Evolutionary conservation across 768 basidiomycete genomes (phyloP), one percentile per base, ranked within the genome.

Genomic region (Austroboletus festivus): DNA sequence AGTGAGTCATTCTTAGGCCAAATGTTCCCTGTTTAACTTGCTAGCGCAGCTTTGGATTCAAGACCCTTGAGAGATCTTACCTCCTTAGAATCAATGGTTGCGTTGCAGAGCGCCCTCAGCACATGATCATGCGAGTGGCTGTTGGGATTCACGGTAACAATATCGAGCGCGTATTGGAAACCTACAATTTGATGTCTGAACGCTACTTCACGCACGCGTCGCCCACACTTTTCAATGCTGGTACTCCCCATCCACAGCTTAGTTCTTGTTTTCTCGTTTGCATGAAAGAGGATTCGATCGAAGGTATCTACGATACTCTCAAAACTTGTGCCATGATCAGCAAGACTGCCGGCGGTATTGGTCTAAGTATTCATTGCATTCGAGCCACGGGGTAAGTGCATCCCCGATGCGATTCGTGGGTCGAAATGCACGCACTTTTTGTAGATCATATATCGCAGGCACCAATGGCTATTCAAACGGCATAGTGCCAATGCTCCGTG

Each of bases 391-490:
- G 90, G 90, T 91, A 61, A 22, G 82, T 65, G 21, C n/a, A 16
- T 34, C 47, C 38, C 3, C 34, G 23, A 20, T 21, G 2, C 9
- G 13, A 18, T 26, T 35, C 13, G 8, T 45, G 15, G n/a, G 15
- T 21, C n/a, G 20, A 44, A 21, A n/a, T 21, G n/a, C 26, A 38
- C 38, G 44, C 11, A 22, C 33, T 33, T 44, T 50, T 48, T 53
- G 38, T 54, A 92, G 95, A 16, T 93, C 95, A 0, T 99, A 99
- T 73, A 99, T 99, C 54, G 93, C 96, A 12, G 96, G 96, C 19
- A 99, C 96, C 24, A 98, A 98, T 68, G 96, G 96, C 1, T 95
- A 96, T 70, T 97, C 94, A 3, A 99, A 98, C 60, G 96, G 96
- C 48, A 96, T 99, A 62, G 92, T 98, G 2, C 96, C 96, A 13